Percentiles rank a stretch among this genome's conserved stretches.
phyloP scores from a whole-genome alignment of 2,329 filamentous ascomycete species.

The Aspergillus japonicus region DNA sequence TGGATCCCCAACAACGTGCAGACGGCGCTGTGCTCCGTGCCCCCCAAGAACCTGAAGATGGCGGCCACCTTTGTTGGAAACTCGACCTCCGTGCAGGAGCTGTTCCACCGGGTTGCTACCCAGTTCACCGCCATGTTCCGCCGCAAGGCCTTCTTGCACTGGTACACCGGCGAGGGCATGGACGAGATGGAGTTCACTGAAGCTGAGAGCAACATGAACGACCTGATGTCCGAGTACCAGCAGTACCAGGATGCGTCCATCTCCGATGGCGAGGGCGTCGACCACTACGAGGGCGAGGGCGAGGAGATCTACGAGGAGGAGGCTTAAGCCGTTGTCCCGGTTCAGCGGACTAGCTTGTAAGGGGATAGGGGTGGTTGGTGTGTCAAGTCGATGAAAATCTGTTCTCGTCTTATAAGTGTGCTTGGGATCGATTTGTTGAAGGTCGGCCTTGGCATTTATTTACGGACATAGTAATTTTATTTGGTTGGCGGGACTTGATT shows the following conservation, averaged over 20 bases:
- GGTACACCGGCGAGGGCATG: conserved; percentile 99
- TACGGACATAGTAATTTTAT: no score
- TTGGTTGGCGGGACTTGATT: no score
- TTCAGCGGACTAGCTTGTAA: no score
- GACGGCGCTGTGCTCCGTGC: conserved; percentile 98
- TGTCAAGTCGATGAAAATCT: no score
- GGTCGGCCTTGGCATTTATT: no score
- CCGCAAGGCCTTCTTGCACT: conserved; percentile 99
- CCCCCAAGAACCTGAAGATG: conserved; percentile 97
- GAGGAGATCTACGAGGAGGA: not conserved
- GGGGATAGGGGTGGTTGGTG: no score
- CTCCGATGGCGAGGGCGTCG: conserved; percentile 78
- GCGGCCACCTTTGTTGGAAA: conserved; percentile 98
- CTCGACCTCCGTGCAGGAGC: conserved; percentile 99
- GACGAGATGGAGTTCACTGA: conserved; percentile 99
- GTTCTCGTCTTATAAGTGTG: no score
- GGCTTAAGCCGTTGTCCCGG: no score
- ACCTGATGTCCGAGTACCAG: conserved; percentile 99
- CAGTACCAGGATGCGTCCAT: conserved; percentile 99
- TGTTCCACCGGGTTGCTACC: conserved; percentile 99
- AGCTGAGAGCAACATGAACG: conserved; percentile 99
- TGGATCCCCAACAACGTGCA: conserved; percentile 99
- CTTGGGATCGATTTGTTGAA: no score
- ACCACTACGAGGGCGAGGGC: not conserved
- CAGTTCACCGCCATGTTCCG: conserved; percentile 99